Evolutionary conservation across 257 asterid species (phyloP).

Genomic region (Cinchona pubescens): DNA sequence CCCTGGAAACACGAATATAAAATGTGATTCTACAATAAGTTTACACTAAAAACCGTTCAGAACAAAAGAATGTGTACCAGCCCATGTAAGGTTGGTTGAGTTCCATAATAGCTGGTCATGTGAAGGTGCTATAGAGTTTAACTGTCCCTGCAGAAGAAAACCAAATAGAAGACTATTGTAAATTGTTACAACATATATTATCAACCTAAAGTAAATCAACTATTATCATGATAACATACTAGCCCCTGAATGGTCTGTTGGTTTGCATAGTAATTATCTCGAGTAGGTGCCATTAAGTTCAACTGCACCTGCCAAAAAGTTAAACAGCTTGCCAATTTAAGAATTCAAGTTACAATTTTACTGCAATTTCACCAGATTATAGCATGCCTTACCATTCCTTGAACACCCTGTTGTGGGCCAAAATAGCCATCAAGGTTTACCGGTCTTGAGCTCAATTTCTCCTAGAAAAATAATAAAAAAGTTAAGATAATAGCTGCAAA

Average conservation of each 20-base stretch:
- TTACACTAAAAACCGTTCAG: constrained; percentile 3
- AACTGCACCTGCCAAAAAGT: constrained; percentile 62
- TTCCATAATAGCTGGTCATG: constrained; percentile 74
- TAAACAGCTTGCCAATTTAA: constrained; percentile 23
- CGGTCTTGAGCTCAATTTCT: constrained; percentile 69
- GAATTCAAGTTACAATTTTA: not conserved
- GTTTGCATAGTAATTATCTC: constrained; percentile 73
- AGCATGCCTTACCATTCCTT: constrained; percentile 68
- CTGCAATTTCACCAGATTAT: constrained; percentile 11
- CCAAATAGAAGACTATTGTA: constrained; percentile 11
- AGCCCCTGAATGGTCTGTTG: constrained; percentile 85
- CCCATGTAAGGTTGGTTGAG: constrained; percentile 75
- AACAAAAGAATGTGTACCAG: constrained; percentile 47
- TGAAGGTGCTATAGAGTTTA: constrained; percentile 79
- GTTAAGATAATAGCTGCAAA: not conserved
- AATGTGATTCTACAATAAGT: constrained; percentile 15
- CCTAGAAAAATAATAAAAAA: constrained; percentile 35
- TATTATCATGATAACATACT: constrained; percentile 39
- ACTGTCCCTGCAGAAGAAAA: constrained; percentile 68
- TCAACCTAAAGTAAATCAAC: constrained; percentile 4
- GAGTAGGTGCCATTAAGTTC: constrained; percentile 82
- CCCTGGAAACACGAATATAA: constrained; percentile 51
- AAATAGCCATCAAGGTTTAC: constrained; percentile 75
- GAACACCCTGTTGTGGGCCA: constrained; percentile 68
- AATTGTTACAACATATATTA: not conserved